These are phyloP conservation scores for Zangia roseola DNA, from an alignment of 768 basidiomycete genomes.

Conservation along the genomic window DNA sequence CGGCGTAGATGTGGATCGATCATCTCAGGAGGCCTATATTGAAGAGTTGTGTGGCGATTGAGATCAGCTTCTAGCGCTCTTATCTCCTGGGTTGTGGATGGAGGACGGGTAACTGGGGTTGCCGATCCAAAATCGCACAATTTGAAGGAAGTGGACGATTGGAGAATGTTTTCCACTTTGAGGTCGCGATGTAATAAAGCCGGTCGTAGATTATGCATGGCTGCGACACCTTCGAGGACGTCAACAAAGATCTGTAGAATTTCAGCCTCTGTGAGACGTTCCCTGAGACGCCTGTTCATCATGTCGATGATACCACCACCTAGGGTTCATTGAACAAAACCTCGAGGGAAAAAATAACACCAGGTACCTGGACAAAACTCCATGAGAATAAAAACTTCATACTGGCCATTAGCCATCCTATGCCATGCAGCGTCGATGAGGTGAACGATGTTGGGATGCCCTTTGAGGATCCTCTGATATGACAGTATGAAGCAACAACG, in stretches of 20 bases:
- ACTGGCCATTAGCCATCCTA: conserved; percentile 75
- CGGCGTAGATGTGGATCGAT: conserved; percentile 84
- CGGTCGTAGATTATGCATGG: conserved; percentile 92
- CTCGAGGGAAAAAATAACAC: background rate
- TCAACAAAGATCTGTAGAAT: conserved; percentile 98
- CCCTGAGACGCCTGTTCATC: conserved; percentile 96
- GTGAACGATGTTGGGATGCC: conserved; percentile 93
- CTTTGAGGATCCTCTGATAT: conserved; percentile 79
- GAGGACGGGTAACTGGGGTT: conserved; percentile 68
- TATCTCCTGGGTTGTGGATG: conserved; percentile 79
- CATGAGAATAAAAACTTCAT: conserved; percentile 99
- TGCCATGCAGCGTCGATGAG: conserved; percentile 95
- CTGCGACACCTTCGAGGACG: conserved; percentile 94
- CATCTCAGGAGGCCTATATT: conserved; percentile 99
- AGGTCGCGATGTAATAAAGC: conserved; percentile 94
- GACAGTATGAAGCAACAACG: conserved; percentile 28
- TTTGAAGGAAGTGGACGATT: conserved; percentile 84
- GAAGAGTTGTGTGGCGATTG: conserved; percentile 92
- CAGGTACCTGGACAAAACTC: conserved; percentile 86
- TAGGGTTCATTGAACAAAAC: conserved; percentile 29
- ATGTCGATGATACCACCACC: conserved; percentile 99
- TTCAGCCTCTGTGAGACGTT: conserved; percentile 92
- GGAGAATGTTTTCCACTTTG: conserved; percentile 98
- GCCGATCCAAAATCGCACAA: conserved; percentile 98
- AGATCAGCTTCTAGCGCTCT: conserved; percentile 87